Percentiles rank a stretch among this genome's conserved stretches.
These are phyloP conservation scores for Goniomonas avonlea DNA, from an alignment of 78 protist species.

Conservation along the genomic window DNA sequence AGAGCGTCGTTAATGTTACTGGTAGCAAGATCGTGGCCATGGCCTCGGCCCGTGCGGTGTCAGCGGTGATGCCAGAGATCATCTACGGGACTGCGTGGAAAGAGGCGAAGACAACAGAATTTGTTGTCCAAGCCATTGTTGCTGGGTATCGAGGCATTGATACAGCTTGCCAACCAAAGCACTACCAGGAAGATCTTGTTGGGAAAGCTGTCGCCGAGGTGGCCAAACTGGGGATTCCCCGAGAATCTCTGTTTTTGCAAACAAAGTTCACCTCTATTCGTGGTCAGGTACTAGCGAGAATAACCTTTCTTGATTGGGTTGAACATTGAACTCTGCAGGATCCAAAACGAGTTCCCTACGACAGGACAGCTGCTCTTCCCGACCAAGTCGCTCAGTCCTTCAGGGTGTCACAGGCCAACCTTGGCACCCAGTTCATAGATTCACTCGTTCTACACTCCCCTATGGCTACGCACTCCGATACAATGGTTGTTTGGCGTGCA, in stretches of 20 bases:
- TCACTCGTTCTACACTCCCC: constrained; percentile 25
- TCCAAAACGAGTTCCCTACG: constrained; percentile 3
- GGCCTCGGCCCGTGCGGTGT: no score
- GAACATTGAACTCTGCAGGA: background rate
- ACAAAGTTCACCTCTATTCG: constrained; percentile 7
- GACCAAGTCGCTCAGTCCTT: constrained; percentile 13
- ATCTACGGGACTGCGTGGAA: constrained; percentile 47
- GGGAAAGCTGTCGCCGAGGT: background rate
- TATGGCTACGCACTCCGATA: background rate
- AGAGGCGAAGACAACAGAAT: background rate
- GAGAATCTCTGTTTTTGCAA: constrained; percentile 4
- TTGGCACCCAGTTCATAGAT: background rate
- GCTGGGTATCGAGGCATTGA: constrained; percentile 29
- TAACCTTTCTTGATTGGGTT: background rate
- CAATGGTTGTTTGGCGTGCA: background rate
- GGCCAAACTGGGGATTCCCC: background rate
- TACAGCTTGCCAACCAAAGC: constrained; percentile 38
- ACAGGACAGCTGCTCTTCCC: background rate
- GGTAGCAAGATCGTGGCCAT: no score
- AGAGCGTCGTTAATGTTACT: no score
- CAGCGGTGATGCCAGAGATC: constrained; percentile 17
- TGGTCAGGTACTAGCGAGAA: background rate
- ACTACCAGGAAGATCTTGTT: constrained; percentile 21
- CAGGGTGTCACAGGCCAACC: background rate
- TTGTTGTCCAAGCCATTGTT: background rate